These are phyloP conservation scores for Lonicera japonica DNA, from an alignment of 129 eudicot genomes.

Conservation along the genomic window DNA sequence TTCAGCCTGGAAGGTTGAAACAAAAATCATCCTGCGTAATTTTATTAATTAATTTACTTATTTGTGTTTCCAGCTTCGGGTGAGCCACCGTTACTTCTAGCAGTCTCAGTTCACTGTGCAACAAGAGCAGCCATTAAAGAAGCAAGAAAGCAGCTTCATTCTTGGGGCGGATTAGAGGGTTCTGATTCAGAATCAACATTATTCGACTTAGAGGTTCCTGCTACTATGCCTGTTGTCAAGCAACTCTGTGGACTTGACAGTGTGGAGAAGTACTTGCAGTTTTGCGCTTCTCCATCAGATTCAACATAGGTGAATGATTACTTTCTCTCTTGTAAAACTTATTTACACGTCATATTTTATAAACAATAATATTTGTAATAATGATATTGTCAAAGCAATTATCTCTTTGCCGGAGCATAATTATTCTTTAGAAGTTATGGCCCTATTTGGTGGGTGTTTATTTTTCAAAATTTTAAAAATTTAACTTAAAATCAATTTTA, in stretches of 20 bases:
- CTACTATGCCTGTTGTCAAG: slow-evolving; percentile 88
- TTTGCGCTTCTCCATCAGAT: slow-evolving; percentile 23
- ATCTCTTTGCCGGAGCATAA: too few relatives aligned
- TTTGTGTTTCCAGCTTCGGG: slow-evolving; percentile 59
- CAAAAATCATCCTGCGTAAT: neutral
- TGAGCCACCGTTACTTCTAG: slow-evolving; percentile 88
- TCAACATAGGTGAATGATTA: too few relatives aligned
- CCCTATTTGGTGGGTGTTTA: too few relatives aligned
- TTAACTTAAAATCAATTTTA: too few relatives aligned
- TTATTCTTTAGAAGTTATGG: too few relatives aligned
- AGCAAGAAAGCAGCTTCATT: slow-evolving; percentile 57
- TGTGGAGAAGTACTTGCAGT: slow-evolving; percentile 53
- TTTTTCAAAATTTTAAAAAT: too few relatives aligned
- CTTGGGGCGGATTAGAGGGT: slow-evolving; percentile 50
- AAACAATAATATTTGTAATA: too few relatives aligned
- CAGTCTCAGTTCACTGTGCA: slow-evolving; percentile 86
- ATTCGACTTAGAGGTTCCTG: slow-evolving; percentile 86
- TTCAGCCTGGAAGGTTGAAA: too few relatives aligned
- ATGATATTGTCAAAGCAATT: too few relatives aligned
- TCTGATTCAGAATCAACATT: slow-evolving; percentile 11
- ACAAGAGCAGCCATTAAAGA: slow-evolving; percentile 80
- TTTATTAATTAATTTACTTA: neutral
- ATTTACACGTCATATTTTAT: too few relatives aligned
- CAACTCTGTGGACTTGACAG: slow-evolving; percentile 64
- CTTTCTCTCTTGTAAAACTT: too few relatives aligned